Evolutionary conservation across 2,329 filamentous ascomycete species (phyloP), one percentile per base, ranked within the genome.

Genomic region (Lachnellula suecica): DNA sequence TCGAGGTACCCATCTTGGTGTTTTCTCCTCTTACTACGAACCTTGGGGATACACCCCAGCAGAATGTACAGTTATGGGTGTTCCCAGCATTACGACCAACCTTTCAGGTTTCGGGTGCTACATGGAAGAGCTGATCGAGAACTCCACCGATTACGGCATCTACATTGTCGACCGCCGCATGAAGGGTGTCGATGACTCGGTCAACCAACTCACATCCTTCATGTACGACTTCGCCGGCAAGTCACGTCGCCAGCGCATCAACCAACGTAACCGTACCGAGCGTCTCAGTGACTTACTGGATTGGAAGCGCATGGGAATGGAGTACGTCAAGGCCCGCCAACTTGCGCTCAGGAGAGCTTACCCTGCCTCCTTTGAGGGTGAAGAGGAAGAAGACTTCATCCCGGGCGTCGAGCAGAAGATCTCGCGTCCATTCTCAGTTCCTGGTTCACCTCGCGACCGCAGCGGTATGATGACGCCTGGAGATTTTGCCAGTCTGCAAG

Each of bases 291-390:
- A 99, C 69, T 78, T 99, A 54, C 80, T 99, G 37, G 94, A 99
- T 74, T 99, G 94, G 94, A 97, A 97, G 81, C 83, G 94, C 45
- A 99, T 99, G 94, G 94, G 94, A 20, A 87, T 97, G 86, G 94
- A 99, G 74, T 99, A 99, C 68, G 91, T 97, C 74, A 99, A 97
- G 78, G 94, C 94, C 29, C 84, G 94, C 44, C 94, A 97, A 71
- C 74, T 99, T 66, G 94, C 94, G 22, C 78, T 99, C 58, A 82
- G 94, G 65, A 83, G 94, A 71, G 94, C 94, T 19, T 99, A 97
- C 71, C 93, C 94, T 45, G 79, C 81, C 47, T 93, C 91, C 3
- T 99, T 96, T 70, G 80, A 83, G 42, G 79, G 78, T 40, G 88
- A 92, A 11, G 87, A 91, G 53, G 91, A 91, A 65, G 89, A 89